A percentile compares a stretch with the other conserved stretches of the same genome.
Evolutionary conservation across 164 flowering plant genomes (phyloP).

Genomic region (Pachysandra terminalis): DNA sequence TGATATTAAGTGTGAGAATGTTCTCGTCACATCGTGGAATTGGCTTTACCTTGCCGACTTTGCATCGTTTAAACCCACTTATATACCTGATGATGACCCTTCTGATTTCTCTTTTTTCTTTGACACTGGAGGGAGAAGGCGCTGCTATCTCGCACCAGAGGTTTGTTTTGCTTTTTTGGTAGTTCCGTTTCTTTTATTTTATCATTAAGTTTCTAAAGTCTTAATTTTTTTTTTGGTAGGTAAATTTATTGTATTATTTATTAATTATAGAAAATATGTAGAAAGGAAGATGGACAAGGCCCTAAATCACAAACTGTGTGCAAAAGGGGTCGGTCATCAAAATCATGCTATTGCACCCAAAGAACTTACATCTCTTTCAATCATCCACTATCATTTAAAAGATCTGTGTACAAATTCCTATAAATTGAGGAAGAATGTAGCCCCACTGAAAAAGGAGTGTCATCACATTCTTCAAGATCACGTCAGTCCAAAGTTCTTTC

Average conservation of each 20-base stretch:
- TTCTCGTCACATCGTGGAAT: constrained; percentile 98
- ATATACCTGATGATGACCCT: constrained; percentile 96
- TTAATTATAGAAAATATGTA: no score
- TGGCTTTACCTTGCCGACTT: constrained; percentile 99
- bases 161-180: constrained; percentile 32
- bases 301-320: no score
- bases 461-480: no score
- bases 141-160: constrained; percentile 98
- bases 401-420: no score
- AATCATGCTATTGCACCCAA: no score
- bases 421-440: no score
- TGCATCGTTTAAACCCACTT: constrained; percentile 97
- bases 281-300: no score
- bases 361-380: no score
- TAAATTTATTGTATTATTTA: neutral
- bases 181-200: neutral
- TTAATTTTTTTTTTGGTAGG: neutral
- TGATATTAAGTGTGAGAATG: constrained; percentile 98
- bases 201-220: neutral
- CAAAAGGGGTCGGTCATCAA: no score
- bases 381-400: no score
- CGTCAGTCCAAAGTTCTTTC: no score
- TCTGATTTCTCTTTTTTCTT: constrained; percentile 98
- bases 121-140: constrained; percentile 96
- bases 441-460: no score